Base-by-base conservation (phyloP, 306 rosid genomes). In the Betula pendula region DNA sequence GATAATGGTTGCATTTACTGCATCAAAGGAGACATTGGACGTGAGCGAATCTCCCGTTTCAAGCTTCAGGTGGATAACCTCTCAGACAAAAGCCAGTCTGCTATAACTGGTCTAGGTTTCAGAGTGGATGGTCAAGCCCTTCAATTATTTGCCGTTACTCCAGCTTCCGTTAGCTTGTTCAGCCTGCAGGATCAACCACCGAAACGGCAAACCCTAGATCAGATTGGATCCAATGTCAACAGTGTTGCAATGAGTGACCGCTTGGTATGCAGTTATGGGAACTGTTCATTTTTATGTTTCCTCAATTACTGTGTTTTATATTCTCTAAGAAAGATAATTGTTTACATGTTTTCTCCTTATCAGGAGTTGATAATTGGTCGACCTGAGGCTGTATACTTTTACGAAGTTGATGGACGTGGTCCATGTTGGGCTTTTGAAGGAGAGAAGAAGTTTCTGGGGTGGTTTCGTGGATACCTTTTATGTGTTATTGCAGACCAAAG, bases 381-480 rank as follows among this genome's bases (percentile, higher is more conserved):
- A 73, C 90, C 93, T 31, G 99, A 95, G 86, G 99, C 99, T 8
- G 97, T 92, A 8, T 95, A 90, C 79, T 92, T 95, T 83, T 95
- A 95, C 77, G 99, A 95, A 86, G 91, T 95, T 84, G 99, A 95
- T 83, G 99, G 99, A 9, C 98, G 97, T 70, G 99, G 99, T 81
- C 99, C 99, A 35, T 95, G 99, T 82, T 95, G 97, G 99, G 99
- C 99, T 51, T 95, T 95, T 78, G 99, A 95, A 85, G 99, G 99
- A 74, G 96, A 95, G 83, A 95, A 95, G 85, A 95, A 89, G 81
- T 84, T 92, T 80, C 70, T 95, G 40, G 97, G 99, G 76, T 95
- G 97, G 97, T 95, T 95, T 75, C 97, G 99, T 35, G 99, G 99
- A 62, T 95, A 92, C 81, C 99, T 95, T 65, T 74, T 95, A 68